phyloP scores from a whole-genome alignment of 2,329 filamentous ascomycete genomes.

The Tolypocladium amazonense region DNA sequence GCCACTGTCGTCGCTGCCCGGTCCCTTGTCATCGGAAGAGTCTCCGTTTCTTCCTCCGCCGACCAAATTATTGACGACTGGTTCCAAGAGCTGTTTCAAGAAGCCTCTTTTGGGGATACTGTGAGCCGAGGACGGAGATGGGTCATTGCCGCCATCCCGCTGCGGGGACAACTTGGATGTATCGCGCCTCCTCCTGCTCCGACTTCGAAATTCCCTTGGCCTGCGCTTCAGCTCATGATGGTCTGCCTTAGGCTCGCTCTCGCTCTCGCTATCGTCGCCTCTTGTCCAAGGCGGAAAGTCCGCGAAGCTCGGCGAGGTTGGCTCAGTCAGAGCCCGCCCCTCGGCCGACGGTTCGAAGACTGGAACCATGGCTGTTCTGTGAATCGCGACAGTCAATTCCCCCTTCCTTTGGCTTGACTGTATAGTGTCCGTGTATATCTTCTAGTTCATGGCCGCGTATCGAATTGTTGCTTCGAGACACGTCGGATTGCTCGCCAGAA shows the following conservation, averaged over 20 bases:
- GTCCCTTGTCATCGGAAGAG: neutral
- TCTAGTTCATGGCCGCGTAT: constrained; percentile 3
- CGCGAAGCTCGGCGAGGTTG: neutral
- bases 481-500: neutral
- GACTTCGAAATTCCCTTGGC: neutral
- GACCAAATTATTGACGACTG: neutral
- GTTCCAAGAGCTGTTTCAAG: neutral
- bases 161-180: neutral
- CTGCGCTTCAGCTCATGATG: neutral
- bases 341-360: neutral
- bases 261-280: constrained; percentile 11
- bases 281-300: constrained; percentile 15
- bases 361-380: constrained; percentile 1
- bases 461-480: neutral
- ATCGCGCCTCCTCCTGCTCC: neutral
- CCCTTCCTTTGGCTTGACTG: neutral
- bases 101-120: neutral
- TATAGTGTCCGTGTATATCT: neutral
- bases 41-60: neutral
- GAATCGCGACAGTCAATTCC: neutral
- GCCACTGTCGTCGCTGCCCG: neutral
- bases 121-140: neutral
- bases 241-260: constrained; percentile 3
- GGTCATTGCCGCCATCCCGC: neutral
- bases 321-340: constrained; percentile 3